Percentiles rank a stretch among this genome's conserved stretches.
These are phyloP conservation scores for Yamadazyma scolyti DNA, from an alignment of 805 yeast species.

Conservation along the genomic window DNA sequence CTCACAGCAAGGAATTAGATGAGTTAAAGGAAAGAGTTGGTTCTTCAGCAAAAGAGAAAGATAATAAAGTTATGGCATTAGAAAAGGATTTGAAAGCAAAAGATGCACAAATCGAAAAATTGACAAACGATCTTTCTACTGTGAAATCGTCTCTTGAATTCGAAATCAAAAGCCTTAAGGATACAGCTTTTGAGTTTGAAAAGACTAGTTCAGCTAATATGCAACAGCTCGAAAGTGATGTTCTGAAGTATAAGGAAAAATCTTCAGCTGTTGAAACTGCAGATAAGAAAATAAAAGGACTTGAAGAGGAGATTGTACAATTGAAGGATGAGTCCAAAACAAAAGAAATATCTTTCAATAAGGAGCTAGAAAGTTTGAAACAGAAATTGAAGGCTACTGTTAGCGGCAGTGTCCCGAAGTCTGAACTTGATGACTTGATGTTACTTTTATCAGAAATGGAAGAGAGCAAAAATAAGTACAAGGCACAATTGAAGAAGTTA, in stretches of 20 bases:
- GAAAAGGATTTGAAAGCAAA: constrained; percentile 1
- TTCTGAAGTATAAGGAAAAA: not conserved
- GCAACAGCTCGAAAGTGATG: no score
- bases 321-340: not conserved
- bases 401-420: constrained; percentile 36
- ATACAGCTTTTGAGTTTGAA: no score
- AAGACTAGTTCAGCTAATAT: no score
- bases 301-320: no score
- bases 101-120: constrained; percentile 1
- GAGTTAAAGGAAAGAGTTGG: constrained; percentile 2
- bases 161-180: no score
- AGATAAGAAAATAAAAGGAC: not conserved
- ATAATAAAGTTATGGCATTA: not conserved
- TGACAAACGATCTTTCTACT: not conserved
- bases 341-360: constrained; percentile 1
- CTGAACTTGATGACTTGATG: constrained; percentile 72
- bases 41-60: constrained; percentile 1
- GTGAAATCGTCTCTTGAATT: not conserved
- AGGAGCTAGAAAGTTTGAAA: constrained; percentile 2
- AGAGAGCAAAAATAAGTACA: constrained; percentile 58
- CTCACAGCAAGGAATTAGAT: not conserved
- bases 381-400: constrained; percentile 10
- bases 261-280: not conserved
- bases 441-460: constrained; percentile 74
- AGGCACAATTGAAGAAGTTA: constrained; percentile 43